Base-by-base conservation (phyloP, 768 basidiomycete genomes). In the Leucosporidium yakuticum region DNA sequence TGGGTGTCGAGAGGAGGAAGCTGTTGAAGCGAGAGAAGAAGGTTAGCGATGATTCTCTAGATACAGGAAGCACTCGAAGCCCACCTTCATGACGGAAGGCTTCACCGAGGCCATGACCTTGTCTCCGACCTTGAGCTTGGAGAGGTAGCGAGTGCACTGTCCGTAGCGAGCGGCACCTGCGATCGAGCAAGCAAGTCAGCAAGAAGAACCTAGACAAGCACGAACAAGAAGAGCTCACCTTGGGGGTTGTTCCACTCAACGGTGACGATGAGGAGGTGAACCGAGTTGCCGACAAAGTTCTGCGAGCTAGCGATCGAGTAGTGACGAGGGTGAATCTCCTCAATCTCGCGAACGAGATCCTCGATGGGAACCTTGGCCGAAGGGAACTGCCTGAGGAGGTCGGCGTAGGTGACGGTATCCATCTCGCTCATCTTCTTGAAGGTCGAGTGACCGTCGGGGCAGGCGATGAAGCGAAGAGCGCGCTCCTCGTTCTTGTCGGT, bases 221-320 rank as follows among this genome's bases (percentile, higher is more conserved):
- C 17, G 17, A 34, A 51, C 3, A 44, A 21, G 8, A 69, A 50
- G 11, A 23, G 82, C 85, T 78, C 75, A 92, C 94, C 94, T 74
- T 81, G 84, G 15, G 93, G 88, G 23, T 88, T 86, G 51, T 83
- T 76, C 96, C 96, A 99, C 69, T 97, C 93, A 44, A 98, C 94
- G 2, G 92, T 94, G 47, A 99, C 96, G 69, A 99, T 88, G 66
- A 99, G 81, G 34, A 99, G 81, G 79, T 99, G 95, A 12, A 99
- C 93, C 65, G 89, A 85, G 77, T 98, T 85, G 7, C 96, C 96
- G 21, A 98, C 94, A 64, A 89, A 93, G 75, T 88, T 89, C 79
- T 98, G 95, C 44, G 92, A 86, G 73, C 90, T 92, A 27, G 96
- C 95, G 76, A 99, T 99, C 79, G 91, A 95, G 80, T 99, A 99